phyloP scores from a whole-genome alignment of 768 basidiomycete species.

The Saitozyma sp. region DNA sequence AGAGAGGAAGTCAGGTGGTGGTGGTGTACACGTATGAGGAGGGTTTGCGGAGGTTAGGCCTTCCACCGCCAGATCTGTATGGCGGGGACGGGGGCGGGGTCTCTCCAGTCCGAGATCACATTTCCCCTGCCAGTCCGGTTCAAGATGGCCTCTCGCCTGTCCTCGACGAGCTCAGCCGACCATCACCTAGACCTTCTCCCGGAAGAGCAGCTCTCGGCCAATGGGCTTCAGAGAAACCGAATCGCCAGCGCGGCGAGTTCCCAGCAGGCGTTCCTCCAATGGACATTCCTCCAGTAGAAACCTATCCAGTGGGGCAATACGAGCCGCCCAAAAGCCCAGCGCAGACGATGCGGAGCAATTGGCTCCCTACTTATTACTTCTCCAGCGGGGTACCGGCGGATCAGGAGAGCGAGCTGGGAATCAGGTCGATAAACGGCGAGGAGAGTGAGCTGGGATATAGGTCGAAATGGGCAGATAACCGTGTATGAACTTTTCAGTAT shows the following conservation, averaged over 20 bases:
- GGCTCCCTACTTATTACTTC: conserved; percentile 4
- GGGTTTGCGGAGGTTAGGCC: conserved; percentile 13
- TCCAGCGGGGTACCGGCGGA: not conserved
- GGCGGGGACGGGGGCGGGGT: too few species aligned
- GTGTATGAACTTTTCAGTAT: too few species aligned
- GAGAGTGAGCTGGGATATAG: conserved; percentile 2
- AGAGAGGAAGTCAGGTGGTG: conserved; percentile 5
- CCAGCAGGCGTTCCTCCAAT: too few species aligned
- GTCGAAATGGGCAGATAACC: not conserved
- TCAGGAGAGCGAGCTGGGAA: too few species aligned
- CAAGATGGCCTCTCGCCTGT: too few species aligned
- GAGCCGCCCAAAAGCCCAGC: not conserved
- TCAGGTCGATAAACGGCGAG: not conserved
- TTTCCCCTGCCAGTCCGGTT: too few species aligned
- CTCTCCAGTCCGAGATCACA: too few species aligned
- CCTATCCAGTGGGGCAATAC: too few species aligned
- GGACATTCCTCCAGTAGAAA: too few species aligned
- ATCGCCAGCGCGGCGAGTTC: too few species aligned
- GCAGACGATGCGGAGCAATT: not conserved
- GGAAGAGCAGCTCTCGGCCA: not conserved
- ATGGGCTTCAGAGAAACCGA: too few species aligned
- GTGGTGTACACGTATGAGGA: conserved; percentile 24
- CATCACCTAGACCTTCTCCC: not conserved
- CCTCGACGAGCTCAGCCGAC: not conserved
- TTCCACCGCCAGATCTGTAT: too few species aligned